Base-by-base conservation (phyloP, 805 yeast species). In the Gaillardinia entomophila region DNA sequence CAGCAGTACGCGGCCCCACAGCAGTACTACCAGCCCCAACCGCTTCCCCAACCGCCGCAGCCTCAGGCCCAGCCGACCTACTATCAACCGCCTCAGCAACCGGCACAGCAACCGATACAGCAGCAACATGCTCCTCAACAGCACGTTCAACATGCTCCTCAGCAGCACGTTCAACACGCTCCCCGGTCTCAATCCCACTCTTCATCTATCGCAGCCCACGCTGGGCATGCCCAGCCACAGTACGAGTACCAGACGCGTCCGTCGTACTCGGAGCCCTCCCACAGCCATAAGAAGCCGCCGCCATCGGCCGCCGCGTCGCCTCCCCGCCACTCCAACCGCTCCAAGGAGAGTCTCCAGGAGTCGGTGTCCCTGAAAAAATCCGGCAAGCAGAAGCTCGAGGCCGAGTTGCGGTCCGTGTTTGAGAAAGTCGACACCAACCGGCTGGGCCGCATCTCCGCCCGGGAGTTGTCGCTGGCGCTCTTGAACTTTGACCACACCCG, bases 401-500 rank as follows among this genome's bases (percentile, higher is more conserved):
- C 55, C 16, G 76, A 72, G 40, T 55, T 74, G 30, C 51, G 73
- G 24, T 59, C 66, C 4, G 62, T 75, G 12, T 77, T 77, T 43
- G 76, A 71, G 34, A 67, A 68, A 33, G 77, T 72, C 4, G 82
- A 79, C 50, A 56, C 68, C 22, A 67, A 75, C 43, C 57, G 64
- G 25, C 68, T 72, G 26, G 85, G 85, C 1, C 59, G 49, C 32
- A 65, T 81, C 24, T 67, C 79, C 2, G 75, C 75, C 31, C 53
- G 54, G 10, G 89, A 82, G 55, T 62, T 81, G 26, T 67, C 77
- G 5, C 53, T 57, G 26, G 83, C 83, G 2, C 59, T 81, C 32
- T 62, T 72, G 15, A 81, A 81, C 47, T 75, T 77, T 35, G 86
- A 80, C 51, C 76, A 76, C 34, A 68, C 86, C 3, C 62, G 67